Percentiles rank a stretch among this genome's conserved stretches.
phyloP scores from a whole-genome alignment of 495 filamentous ascomycete species.

The Rostrohypoxylon terebratum region DNA sequence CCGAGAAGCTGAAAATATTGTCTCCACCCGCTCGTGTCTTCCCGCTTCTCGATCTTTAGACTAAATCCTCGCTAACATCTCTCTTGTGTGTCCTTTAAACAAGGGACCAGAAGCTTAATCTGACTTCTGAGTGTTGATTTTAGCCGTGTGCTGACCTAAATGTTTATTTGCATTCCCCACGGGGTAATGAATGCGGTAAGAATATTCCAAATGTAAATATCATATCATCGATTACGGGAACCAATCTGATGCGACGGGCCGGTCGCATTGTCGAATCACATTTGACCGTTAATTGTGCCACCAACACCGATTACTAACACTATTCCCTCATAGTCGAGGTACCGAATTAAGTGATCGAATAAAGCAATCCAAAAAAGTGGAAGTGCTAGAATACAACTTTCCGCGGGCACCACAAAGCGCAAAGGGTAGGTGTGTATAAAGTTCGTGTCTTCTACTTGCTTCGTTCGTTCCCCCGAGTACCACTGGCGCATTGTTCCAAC shows the following conservation, averaged over 20 bases:
- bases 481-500: not conserved
- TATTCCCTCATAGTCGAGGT: too few relatives aligned
- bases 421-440: too few relatives aligned
- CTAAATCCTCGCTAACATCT: not conserved
- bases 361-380: not conserved
- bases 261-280: not conserved
- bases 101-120: conserved; percentile 10
- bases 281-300: not conserved
- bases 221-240: not conserved
- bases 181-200: not conserved
- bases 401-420: too few relatives aligned
- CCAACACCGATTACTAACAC: not conserved
- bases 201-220: not conserved
- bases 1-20: not conserved
- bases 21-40: conserved; percentile 1
- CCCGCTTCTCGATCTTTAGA: not conserved
- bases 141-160: not conserved
- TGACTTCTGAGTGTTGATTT: not conserved
- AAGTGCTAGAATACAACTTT: not conserved
- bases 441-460: too few relatives aligned
- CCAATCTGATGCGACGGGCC: not conserved
- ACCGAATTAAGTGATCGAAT: too few relatives aligned
- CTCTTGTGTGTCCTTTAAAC: not conserved
- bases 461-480: not conserved
- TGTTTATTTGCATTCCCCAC: not conserved